These are phyloP conservation scores for Penicillium sp. DNA, from an alignment of 2,329 filamentous ascomycete genomes.

Conservation along the genomic window DNA sequence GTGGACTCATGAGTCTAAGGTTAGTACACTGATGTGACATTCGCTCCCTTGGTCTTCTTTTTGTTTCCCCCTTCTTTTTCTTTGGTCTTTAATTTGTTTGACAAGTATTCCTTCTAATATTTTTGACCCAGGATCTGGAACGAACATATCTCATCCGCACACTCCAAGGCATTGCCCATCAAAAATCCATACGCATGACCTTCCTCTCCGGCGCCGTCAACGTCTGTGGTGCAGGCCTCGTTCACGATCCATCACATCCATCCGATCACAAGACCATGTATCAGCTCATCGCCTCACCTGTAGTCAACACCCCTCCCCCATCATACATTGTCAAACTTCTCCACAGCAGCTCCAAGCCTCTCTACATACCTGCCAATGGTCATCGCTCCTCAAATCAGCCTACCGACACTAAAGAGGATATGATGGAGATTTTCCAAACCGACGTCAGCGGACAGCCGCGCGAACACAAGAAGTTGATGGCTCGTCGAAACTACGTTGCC, in stretches of 20 bases:
- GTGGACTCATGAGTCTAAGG: constrained; percentile 97
- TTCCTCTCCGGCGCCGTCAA: constrained; percentile 90
- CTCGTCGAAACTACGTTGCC: constrained; percentile 82
- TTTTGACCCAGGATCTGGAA: constrained; percentile 66
- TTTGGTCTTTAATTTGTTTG: no score
- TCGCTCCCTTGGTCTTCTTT: no score
- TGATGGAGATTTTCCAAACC: constrained; percentile 99
- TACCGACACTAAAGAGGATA: constrained; percentile 95
- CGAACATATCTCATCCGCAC: constrained; percentile 94
- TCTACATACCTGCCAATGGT: constrained; percentile 91
- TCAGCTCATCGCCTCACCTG: constrained; percentile 86
- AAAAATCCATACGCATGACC: constrained; percentile 93
- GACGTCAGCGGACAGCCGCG: constrained; percentile 78
- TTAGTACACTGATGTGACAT: constrained; percentile 25
- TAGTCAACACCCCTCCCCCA: constrained; percentile 81
- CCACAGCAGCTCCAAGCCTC: constrained; percentile 78
- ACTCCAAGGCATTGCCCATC: constrained; percentile 87
- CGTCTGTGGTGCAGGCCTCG: constrained; percentile 81
- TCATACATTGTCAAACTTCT: constrained; percentile 87
- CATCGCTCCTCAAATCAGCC: constrained; percentile 59
- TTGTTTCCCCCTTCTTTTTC: neutral
- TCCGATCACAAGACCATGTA: constrained; percentile 99
- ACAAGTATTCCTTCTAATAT: neutral
- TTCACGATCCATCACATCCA: constrained; percentile 88
- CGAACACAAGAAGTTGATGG: constrained; percentile 90